phyloP scores from a whole-genome alignment of 805 yeast species.

The Ogataea nitratoaversa region DNA sequence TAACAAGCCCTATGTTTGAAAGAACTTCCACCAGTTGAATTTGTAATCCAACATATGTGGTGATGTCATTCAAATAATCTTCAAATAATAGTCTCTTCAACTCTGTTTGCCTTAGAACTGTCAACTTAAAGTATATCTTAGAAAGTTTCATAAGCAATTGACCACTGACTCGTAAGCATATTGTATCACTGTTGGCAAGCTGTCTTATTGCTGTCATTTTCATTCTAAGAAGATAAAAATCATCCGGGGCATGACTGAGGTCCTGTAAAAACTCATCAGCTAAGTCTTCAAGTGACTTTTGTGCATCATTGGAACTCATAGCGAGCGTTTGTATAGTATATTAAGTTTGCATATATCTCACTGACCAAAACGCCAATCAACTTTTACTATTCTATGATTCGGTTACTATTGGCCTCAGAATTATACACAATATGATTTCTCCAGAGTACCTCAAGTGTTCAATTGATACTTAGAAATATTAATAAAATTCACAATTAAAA shows the following conservation, averaged over 20 bases:
- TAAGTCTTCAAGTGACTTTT: not conserved
- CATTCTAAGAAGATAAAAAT: slow-evolving; percentile 2
- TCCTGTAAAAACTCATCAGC: not conserved
- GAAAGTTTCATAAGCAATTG: too few relatives aligned
- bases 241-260: not conserved
- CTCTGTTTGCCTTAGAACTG: slow-evolving; percentile 1
- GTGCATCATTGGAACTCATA: not conserved
- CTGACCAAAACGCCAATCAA: too few relatives aligned
- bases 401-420: too few relatives aligned
- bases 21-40: not conserved
- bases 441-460: too few relatives aligned
- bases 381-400: too few relatives aligned
- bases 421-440: too few relatives aligned
- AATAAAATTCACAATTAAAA: too few relatives aligned
- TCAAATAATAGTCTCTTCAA: not conserved
- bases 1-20: not conserved
- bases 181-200: not conserved
- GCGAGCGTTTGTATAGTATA: too few relatives aligned
- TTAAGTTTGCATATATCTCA: too few relatives aligned
- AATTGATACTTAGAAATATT: too few relatives aligned
- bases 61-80: not conserved
- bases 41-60: slow-evolving; percentile 1
- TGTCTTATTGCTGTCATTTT: not conserved
- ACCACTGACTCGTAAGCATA: not conserved
- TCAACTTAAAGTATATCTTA: slow-evolving; percentile 1